These are phyloP conservation scores for Claviceps arundinis DNA, from an alignment of 2,329 filamentous ascomycete species.

Conservation along the genomic window DNA sequence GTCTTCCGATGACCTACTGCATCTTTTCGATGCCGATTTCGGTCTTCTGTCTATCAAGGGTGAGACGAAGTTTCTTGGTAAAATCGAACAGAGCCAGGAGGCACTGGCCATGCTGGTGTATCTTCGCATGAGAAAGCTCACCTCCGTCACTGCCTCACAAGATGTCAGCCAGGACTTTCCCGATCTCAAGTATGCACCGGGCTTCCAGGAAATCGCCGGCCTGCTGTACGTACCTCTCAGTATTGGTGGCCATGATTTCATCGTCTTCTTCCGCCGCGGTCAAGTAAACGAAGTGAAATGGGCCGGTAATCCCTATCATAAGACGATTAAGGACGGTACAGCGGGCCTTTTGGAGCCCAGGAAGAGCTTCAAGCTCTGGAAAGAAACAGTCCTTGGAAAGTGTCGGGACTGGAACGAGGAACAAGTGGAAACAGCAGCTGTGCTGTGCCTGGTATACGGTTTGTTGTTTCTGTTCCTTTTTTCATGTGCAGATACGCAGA, in stretches of 20 bases:
- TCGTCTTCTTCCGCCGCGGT: slow-evolving; percentile 76
- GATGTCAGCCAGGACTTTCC: slow-evolving; percentile 67
- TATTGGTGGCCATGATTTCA: slow-evolving; percentile 65
- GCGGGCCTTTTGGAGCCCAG: slow-evolving; percentile 63
- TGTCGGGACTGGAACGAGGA: slow-evolving; percentile 83
- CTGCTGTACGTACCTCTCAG: slow-evolving; percentile 73
- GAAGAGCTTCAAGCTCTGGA: slow-evolving; percentile 69
- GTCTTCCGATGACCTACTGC: slow-evolving; percentile 73
- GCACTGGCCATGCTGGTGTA: slow-evolving; percentile 77
- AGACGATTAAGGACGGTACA: slow-evolving; percentile 58
- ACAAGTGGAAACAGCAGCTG: slow-evolving; percentile 77
- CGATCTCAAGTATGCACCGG: slow-evolving; percentile 65
- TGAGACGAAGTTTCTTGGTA: slow-evolving; percentile 78
- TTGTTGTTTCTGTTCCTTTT: slow-evolving; percentile 21
- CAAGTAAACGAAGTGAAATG: slow-evolving; percentile 68
- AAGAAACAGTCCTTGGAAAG: slow-evolving; percentile 67
- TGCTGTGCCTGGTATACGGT: slow-evolving; percentile 77
- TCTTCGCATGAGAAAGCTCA: slow-evolving; percentile 60
- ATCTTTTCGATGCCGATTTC: slow-evolving; percentile 77
- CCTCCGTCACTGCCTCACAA: slow-evolving; percentile 63
- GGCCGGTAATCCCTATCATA: slow-evolving; percentile 81
- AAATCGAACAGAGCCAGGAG: slow-evolving; percentile 65
- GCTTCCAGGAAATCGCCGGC: slow-evolving; percentile 66
- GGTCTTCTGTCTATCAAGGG: slow-evolving; percentile 72
- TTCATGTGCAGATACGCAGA: not conserved